Conservation (phyloP, 768 basidiomycete genomes). For the Termitomyces sp. region DNA sequence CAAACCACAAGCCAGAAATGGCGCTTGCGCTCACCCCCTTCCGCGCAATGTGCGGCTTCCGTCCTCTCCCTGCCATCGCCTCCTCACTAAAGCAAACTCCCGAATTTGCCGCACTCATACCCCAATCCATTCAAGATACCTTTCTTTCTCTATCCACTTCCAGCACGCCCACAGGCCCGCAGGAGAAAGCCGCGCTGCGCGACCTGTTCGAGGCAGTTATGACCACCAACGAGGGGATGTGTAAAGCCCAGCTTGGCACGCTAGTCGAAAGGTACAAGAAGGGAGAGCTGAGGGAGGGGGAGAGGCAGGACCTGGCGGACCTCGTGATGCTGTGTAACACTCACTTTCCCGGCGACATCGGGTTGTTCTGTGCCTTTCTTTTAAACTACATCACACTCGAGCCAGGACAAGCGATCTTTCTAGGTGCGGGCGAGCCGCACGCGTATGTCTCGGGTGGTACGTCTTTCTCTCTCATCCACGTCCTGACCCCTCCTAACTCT, state of each 20-base stretch:
- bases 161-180: slow-evolving; percentile 33
- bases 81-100: slow-evolving; percentile 60
- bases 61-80: slow-evolving; percentile 71
- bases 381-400: slow-evolving; percentile 80
- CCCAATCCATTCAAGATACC: slow-evolving; percentile 39
- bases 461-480: slow-evolving; percentile 12
- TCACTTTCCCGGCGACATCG: slow-evolving; percentile 91
- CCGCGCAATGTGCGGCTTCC: slow-evolving; percentile 88
- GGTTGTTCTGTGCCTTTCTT: slow-evolving; percentile 46
- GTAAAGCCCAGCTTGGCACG: slow-evolving; percentile 47
- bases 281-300: slow-evolving; percentile 30
- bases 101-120: slow-evolving; percentile 73
- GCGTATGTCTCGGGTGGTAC: slow-evolving; percentile 92
- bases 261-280: slow-evolving; percentile 61
- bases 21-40: slow-evolving; percentile 94
- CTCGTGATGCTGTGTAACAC: slow-evolving; percentile 57
- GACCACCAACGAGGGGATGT: slow-evolving; percentile 54
- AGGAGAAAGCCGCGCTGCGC: slow-evolving; percentile 60
- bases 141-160: slow-evolving; percentile 47
- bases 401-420: slow-evolving; percentile 88
- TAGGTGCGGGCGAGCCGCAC: slow-evolving; percentile 95
- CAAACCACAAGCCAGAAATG: slow-evolving; percentile 99
- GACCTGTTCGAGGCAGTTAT: slow-evolving; percentile 80
- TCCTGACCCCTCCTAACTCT: not conserved
- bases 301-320: slow-evolving; percentile 42